Base-by-base conservation (phyloP, 345 rosid genomes). In the Mangifera indica region DNA sequence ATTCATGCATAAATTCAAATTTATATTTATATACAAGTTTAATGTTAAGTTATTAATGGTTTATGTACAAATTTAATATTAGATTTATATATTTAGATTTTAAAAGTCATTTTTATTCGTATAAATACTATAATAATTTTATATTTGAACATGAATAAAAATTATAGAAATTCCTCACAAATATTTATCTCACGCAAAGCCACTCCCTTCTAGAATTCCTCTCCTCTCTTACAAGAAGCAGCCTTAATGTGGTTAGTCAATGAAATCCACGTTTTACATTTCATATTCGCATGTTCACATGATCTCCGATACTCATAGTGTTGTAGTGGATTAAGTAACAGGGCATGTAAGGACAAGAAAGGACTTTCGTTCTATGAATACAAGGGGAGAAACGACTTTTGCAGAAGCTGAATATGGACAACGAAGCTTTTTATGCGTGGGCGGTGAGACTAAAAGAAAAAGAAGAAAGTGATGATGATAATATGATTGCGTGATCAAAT, bases 281-380 rank as follows among this genome's bases (percentile, higher is more conserved):
- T 46, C 53, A 49, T 14, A 67, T 13, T 21, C 54, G 13, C 14
- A 11, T 53, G 40, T 60, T 40, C 64, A 44, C 55, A 22, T n/a
- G 40, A 37, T 20, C 26, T 54, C 25, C n/a, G 11, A 24, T 2
- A 20, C 29, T 20, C 25, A 6, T 45, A n/a, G 26, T 58, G 7
- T 34, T 29, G 12, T 10, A 21, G 10, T 21, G 49, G 17, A 29
- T 52, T 53, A n/a, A 29, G 32, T 29, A 29, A 29, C n/a, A n/a
- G n/a, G 6, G 37, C 61, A 58, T 24, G 60, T 20, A 45, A 63
- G 25, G 75, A 76, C 79, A 76, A 65, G 3, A 66, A 37, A 1
- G 24, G 72, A 51, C 79, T 76, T 76, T 76, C 32, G 22, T 34
- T 53, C 54, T 37, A 65, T 65, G 11, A 32, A 34, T 7, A 14